These are phyloP conservation scores for Debaryomyces hansenii DNA, from an alignment of 805 yeast genomes.

Conservation along the genomic window DNA sequence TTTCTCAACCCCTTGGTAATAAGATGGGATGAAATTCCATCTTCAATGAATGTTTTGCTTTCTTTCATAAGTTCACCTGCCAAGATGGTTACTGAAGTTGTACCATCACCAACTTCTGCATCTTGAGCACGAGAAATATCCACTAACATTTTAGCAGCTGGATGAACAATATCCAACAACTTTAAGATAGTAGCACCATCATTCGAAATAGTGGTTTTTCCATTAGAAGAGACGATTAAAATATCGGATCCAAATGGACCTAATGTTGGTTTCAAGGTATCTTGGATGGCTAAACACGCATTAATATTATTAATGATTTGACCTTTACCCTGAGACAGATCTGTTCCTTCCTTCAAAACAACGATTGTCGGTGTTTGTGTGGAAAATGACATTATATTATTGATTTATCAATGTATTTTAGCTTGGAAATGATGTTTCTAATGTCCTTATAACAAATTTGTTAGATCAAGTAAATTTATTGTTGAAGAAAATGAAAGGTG, in stretches of 20 bases:
- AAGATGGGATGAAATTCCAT: slow-evolving; percentile 89
- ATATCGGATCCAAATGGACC: slow-evolving; percentile 98
- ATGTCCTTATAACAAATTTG: background rate
- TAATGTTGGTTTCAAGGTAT: slow-evolving; percentile 87
- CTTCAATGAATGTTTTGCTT: slow-evolving; percentile 87
- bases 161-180: slow-evolving; percentile 92
- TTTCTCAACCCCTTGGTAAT: slow-evolving; percentile 84
- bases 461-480: slow-evolving; percentile 1
- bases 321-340: slow-evolving; percentile 93
- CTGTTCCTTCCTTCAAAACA: slow-evolving; percentile 97
- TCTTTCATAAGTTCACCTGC: slow-evolving; percentile 96
- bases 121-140: slow-evolving; percentile 96
- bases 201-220: slow-evolving; percentile 92
- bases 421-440: background rate
- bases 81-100: slow-evolving; percentile 91
- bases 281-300: slow-evolving; percentile 97
- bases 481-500: background rate
- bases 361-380: slow-evolving; percentile 98
- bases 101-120: slow-evolving; percentile 98
- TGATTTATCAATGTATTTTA: background rate
- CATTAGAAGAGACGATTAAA: slow-evolving; percentile 77
- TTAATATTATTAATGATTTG: slow-evolving; percentile 93
- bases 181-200: slow-evolving; percentile 97
- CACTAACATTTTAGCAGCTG: slow-evolving; percentile 95
- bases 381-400: slow-evolving; percentile 71